Evolutionary conservation across 345 rosid species (phyloP).

Genomic region (Lepidium africanum): DNA sequence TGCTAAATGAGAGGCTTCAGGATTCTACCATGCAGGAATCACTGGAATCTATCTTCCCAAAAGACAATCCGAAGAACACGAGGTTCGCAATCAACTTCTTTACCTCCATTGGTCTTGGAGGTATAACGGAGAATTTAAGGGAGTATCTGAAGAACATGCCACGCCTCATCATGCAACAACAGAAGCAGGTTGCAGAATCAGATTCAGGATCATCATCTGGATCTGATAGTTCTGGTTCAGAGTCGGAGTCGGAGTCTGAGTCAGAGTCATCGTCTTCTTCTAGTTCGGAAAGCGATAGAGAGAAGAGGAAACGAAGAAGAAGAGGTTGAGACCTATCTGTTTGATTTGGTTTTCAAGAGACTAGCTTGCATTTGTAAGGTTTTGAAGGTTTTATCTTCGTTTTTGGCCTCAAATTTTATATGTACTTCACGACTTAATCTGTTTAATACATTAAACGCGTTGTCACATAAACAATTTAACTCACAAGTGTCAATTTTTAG

Average conservation of each 20-base stretch:
- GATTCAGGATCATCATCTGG: constrained; percentile 15
- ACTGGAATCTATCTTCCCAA: constrained; percentile 77
- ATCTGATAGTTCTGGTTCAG: not conserved
- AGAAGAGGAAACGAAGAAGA: constrained; percentile 33
- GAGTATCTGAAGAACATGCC: constrained; percentile 94
- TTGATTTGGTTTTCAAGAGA: no score
- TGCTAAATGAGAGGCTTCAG: constrained; percentile 68
- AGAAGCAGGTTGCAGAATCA: constrained; percentile 38
- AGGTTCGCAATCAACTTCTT: constrained; percentile 78
- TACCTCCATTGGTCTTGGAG: constrained; percentile 95
- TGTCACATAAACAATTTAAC: no score
- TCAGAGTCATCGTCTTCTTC: constrained; percentile 5
- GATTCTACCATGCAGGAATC: constrained; percentile 71
- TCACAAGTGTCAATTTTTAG: no score
- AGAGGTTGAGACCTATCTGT: not conserved
- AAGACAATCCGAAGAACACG: constrained; percentile 50
- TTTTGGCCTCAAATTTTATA: no score
- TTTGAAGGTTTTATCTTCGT: no score
- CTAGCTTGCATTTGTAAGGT: no score
- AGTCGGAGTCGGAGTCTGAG: not conserved
- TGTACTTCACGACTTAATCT: no score
- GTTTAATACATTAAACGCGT: no score
- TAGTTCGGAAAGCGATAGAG: constrained; percentile 30
- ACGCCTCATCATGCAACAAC: constrained; percentile 60
- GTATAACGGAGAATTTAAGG: constrained; percentile 77